Evolutionary conservation across 2,329 filamentous ascomycete genomes (phyloP), one percentile per base, ranked within the genome.

Genomic region (Pseudogymnoascus sp.): DNA sequence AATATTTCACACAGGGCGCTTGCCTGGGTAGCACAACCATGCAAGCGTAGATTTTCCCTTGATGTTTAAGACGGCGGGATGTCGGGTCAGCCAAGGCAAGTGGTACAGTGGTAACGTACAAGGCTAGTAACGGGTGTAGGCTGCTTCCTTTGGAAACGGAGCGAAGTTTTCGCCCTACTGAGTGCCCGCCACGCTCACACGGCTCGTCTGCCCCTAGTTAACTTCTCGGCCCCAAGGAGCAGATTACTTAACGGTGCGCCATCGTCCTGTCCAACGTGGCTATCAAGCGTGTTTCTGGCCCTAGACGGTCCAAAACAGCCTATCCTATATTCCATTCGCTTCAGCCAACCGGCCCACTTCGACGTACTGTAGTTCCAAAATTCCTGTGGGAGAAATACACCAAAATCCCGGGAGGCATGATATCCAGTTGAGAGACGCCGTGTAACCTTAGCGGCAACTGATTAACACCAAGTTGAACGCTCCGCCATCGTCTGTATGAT

Each of bases 271-370:
- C 45, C 45, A 52, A 16, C 45, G 45, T 52, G 43, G 43, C 43
- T 28, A 11, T 52, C 43, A 16, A 52, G 43, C 43, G 43, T 31
- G 45, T 52, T 52, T 52, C 25, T 31, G 25, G 45, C 45, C n/a
- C 45, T 25, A 16, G 45, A 16, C 25, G 25, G 45, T 52, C 45
- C 45, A 31, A 52, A 52, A 52, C 45, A 52, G 25, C 11, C 45
- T 52, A 52, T 52, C 45, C 45, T 52, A 52, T 52, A 52, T 52
- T 52, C 45, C 25, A 52, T 52, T 52, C 45, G 45, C 45, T 52
- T 52, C 45, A 52, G 14, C 45, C 45, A 31, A 11, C 45, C 7
- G 45, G 45, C 45, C 45, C 45, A 52, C 45, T 52, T 52, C 45
- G 45, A 52, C 14, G 14, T 52, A 52, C 45, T 52, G 45, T 52